A percentile compares a stretch with the other conserved stretches of the same genome.
phyloP scores from a whole-genome alignment of 2,329 filamentous ascomycete species.

The Fusarium circinatum region DNA sequence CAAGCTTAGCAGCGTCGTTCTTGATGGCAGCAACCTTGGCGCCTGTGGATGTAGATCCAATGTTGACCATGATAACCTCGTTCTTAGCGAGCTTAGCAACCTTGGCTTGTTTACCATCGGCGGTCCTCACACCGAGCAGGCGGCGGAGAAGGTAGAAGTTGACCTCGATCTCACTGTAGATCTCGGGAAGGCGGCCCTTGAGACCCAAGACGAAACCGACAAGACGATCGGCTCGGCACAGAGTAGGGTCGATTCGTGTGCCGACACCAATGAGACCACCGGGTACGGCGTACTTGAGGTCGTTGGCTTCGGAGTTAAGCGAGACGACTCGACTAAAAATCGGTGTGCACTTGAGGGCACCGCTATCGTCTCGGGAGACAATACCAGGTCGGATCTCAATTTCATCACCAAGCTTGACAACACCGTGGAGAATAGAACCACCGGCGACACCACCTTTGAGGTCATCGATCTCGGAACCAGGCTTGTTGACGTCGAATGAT shows the following conservation, averaged over 20 bases:
- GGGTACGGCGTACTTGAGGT: constrained; percentile 97
- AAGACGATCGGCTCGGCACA: constrained; percentile 98
- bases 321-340: constrained; percentile 96
- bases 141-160: constrained; percentile 98
- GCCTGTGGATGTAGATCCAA: constrained; percentile 95
- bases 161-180: constrained; percentile 98
- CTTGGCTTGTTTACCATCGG: constrained; percentile 99
- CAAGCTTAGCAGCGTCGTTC: constrained; percentile 95
- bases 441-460: constrained; percentile 98
- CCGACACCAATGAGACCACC: constrained; percentile 98
- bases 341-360: constrained; percentile 94
- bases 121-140: constrained; percentile 94
- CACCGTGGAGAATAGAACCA: constrained; percentile 95
- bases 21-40: constrained; percentile 98
- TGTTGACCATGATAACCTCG: constrained; percentile 99
- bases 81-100: constrained; percentile 98
- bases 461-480: constrained; percentile 97
- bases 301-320: constrained; percentile 97
- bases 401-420: constrained; percentile 96
- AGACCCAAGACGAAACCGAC: constrained; percentile 98
- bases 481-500: constrained; percentile 99
- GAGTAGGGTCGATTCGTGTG: constrained; percentile 95
- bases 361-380: constrained; percentile 92
- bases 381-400: constrained; percentile 99
- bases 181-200: constrained; percentile 91